Conservation (phyloP, 306 rosid species). For the Quercus alba region DNA sequence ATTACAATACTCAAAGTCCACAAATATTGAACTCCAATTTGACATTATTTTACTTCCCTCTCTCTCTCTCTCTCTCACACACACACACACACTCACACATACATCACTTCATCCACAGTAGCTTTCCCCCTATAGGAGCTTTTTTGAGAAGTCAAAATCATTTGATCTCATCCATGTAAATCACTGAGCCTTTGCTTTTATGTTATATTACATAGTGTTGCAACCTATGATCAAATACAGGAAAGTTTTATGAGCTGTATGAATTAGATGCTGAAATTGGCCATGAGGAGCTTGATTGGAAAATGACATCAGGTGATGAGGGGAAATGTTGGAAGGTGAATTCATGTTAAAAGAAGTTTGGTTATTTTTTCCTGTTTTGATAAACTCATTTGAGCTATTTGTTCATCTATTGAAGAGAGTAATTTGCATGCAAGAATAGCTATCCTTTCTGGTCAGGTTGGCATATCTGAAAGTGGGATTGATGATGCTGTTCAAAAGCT, state of each 20-base stretch:
- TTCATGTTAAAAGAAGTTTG: constrained; percentile 7
- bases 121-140: no score
- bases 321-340: constrained; percentile 96
- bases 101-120: no score
- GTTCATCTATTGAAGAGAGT: constrained; percentile 18
- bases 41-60: no score
- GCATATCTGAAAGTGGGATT: constrained; percentile 94
- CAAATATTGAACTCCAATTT: no score
- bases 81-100: no score
- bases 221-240: constrained; percentile 36
- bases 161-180: no score
- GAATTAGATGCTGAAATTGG: constrained; percentile 95
- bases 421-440: neutral
- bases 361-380: constrained; percentile 1
- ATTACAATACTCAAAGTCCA: no score
- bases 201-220: constrained; percentile 9
- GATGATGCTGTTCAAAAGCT: constrained; percentile 88
- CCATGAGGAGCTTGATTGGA: constrained; percentile 98
- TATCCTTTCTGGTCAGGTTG: constrained; percentile 58
- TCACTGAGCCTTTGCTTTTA: no score
- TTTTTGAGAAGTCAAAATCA: no score
- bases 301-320: constrained; percentile 85
- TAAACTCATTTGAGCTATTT: neutral
- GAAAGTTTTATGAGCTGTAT: constrained; percentile 93
- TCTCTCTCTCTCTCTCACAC: no score